Evolutionary conservation across 768 basidiomycete species (phyloP), one percentile per base, ranked within the genome.

Genomic region (Kwoniella shandongensis): DNA sequence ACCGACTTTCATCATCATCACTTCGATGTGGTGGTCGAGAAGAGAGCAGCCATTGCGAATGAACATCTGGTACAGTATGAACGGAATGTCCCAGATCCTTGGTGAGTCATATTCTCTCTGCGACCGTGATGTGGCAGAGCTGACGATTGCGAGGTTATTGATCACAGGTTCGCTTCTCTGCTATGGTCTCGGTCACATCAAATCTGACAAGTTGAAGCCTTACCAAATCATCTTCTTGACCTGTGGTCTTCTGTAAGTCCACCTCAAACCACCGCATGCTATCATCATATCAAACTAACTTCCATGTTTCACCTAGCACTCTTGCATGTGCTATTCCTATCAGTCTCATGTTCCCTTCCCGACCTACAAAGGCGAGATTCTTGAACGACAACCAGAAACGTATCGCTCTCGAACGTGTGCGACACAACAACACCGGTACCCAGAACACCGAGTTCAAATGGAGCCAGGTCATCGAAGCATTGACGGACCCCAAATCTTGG

Each of bases 21-120:
- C 79, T 12, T 79, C 80, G 52, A 63, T 66, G 62, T 82, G 81
- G 81, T 81, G 81, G 81, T 77, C 80, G 13, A 70, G 80, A n/a
- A 76, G 80, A 12, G 81, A 81, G 57, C 80, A 81, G 61, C 79
- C 80, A 0, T 66, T 79, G 61, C 76, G 81, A 2, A 65, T 79
- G 23, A 55, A 57, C 32, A 46, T 62, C 30, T 66, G 64, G 61
- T 71, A 78, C 62, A 79, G 77, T 13, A 76, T 77, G 59, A 81
- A 81, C 60, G 80, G 80, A 11, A 70, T 76, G 11, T 79, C 80
- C 7, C 76, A 74, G 4, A 53, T 53, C 18, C 26, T 53, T 4
- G 49, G 49, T 22, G 23, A 23, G 22, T 32, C 6, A 13, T 13
- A 32, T 6, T 13, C 32, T 32, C 7, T 32, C 32, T 32, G 32